phyloP scores from a whole-genome alignment of 495 filamentous ascomycete genomes.

The Xylaria bambusicola region DNA sequence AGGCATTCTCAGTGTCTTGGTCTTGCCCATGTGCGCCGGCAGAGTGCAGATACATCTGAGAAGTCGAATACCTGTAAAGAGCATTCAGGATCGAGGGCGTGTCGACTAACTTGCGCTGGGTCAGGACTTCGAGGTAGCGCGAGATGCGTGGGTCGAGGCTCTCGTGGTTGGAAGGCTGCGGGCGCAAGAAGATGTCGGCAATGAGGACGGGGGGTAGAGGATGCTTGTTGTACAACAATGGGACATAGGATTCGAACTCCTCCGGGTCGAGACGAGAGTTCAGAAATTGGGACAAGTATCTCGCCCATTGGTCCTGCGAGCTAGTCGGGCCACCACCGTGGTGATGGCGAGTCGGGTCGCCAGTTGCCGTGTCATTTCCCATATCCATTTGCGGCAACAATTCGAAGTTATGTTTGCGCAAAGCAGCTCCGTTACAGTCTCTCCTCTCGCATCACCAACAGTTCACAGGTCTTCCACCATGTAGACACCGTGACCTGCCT shows the following conservation, averaged over 20 bases:
- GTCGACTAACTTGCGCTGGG: slow-evolving; percentile 55
- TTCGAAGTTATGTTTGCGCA: neutral
- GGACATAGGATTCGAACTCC: slow-evolving; percentile 45
- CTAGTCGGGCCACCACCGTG: slow-evolving; percentile 14
- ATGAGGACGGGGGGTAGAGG: slow-evolving; percentile 50
- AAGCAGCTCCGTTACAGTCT: neutral
- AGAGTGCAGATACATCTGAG: slow-evolving; percentile 35
- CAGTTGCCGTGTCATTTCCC: neutral
- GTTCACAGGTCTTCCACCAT: no score
- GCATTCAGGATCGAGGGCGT: slow-evolving; percentile 58
- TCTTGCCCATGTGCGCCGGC: slow-evolving; percentile 29
- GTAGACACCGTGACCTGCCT: no score
- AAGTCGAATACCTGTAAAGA: slow-evolving; percentile 61
- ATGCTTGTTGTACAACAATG: slow-evolving; percentile 42
- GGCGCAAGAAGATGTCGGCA: slow-evolving; percentile 61
- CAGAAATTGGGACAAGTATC: slow-evolving; percentile 49
- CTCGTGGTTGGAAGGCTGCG: slow-evolving; percentile 47
- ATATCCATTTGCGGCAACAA: neutral
- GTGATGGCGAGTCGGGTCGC: slow-evolving; percentile 1
- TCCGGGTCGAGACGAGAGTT: slow-evolving; percentile 47
- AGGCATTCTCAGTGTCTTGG: slow-evolving; percentile 11
- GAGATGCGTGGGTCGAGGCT: slow-evolving; percentile 65
- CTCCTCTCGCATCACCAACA: neutral
- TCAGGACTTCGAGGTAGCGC: slow-evolving; percentile 64
- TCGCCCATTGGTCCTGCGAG: slow-evolving; percentile 42